Conservation (phyloP, 495 filamentous ascomycete genomes). For the Trichoderma virens region DNA sequence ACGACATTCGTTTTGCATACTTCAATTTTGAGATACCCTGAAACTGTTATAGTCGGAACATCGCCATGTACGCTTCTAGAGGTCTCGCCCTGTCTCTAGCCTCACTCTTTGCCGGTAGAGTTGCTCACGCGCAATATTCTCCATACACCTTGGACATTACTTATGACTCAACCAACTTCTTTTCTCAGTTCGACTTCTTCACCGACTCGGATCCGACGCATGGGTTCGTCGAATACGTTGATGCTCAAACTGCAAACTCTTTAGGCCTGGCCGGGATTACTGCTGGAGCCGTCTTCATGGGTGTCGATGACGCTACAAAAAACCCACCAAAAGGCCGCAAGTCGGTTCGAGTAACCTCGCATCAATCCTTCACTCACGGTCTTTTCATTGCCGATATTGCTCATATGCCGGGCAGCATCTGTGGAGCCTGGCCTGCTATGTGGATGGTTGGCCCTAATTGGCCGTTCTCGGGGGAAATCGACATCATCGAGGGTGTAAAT, state of each 20-base stretch:
- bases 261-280: slow-evolving; percentile 50
- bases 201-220: slow-evolving; percentile 53
- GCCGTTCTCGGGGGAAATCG: slow-evolving; percentile 78
- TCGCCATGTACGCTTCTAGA: not conserved
- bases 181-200: slow-evolving; percentile 49
- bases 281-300: slow-evolving; percentile 43
- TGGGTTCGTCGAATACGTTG: slow-evolving; percentile 62
- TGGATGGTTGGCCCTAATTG: slow-evolving; percentile 72
- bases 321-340: slow-evolving; percentile 49
- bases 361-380: slow-evolving; percentile 57
- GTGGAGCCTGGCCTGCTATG: slow-evolving; percentile 54
- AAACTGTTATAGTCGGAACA: not conserved
- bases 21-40: not conserved
- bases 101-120: slow-evolving; percentile 19
- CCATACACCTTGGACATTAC: slow-evolving; percentile 36
- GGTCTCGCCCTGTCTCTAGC: slow-evolving; percentile 12
- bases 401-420: slow-evolving; percentile 68
- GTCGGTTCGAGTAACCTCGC: slow-evolving; percentile 62
- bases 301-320: slow-evolving; percentile 42
- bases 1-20: not conserved
- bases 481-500: slow-evolving; percentile 88
- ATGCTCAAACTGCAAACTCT: slow-evolving; percentile 45
- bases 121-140: slow-evolving; percentile 25
- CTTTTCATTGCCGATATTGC: slow-evolving; percentile 67
- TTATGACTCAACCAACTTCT: slow-evolving; percentile 48